Evolutionary conservation across 768 basidiomycete species (phyloP).

Genomic region (Terana coerulea): DNA sequence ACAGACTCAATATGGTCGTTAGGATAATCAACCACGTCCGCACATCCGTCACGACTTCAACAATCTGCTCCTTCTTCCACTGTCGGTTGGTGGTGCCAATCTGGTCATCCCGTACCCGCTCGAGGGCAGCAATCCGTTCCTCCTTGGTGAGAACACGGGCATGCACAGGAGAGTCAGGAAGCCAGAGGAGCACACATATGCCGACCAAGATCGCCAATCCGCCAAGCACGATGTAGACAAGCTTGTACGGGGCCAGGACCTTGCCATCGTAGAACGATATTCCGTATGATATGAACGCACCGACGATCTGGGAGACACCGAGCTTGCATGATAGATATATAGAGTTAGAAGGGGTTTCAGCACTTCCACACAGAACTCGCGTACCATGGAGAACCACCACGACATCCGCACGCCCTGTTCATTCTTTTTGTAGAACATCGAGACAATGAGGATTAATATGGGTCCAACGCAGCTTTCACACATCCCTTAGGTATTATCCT

Average conservation of each 20-base stretch:
- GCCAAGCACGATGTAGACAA: slow-evolving; percentile 58
- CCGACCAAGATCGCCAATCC: slow-evolving; percentile 59
- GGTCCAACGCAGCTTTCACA: slow-evolving; percentile 65
- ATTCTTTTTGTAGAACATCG: slow-evolving; percentile 68
- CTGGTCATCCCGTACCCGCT: slow-evolving; percentile 64
- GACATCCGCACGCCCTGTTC: slow-evolving; percentile 62
- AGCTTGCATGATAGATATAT: not conserved
- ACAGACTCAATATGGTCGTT: slow-evolving; percentile 54
- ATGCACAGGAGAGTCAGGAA: slow-evolving; percentile 64
- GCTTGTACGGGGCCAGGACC: slow-evolving; percentile 52
- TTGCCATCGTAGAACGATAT: slow-evolving; percentile 51
- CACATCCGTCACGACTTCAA: slow-evolving; percentile 53
- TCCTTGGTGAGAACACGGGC: slow-evolving; percentile 52
- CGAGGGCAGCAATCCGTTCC: slow-evolving; percentile 58
- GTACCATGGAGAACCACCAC: slow-evolving; percentile 66
- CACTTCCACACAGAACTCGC: no score
- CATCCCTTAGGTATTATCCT: slow-evolving; percentile 46
- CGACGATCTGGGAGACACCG: slow-evolving; percentile 50
- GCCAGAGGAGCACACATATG: slow-evolving; percentile 50
- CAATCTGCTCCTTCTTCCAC: slow-evolving; percentile 54
- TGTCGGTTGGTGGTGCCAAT: slow-evolving; percentile 60
- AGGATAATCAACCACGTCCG: slow-evolving; percentile 63
- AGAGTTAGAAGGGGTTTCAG: no score
- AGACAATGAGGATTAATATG: slow-evolving; percentile 55
- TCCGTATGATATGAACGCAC: slow-evolving; percentile 63